Conservation (phyloP, 352 stramenopile species). For the Phytophthora pluvialis region DNA sequence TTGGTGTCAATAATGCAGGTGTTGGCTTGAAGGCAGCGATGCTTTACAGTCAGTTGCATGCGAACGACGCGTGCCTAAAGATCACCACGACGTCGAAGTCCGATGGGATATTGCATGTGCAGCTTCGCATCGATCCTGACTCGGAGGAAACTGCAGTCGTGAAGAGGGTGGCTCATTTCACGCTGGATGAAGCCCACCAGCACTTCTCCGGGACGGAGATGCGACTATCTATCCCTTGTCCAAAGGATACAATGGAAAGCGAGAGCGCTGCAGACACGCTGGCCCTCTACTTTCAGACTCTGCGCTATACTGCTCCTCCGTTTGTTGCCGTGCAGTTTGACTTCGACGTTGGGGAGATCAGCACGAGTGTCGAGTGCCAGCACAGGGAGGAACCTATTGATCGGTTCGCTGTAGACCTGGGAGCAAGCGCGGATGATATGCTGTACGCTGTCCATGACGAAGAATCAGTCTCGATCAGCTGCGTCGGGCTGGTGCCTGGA, state of each 20-base stretch:
- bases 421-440: constrained; percentile 42
- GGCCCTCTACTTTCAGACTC: constrained; percentile 71
- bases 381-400: constrained; percentile 58
- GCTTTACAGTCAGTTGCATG: constrained; percentile 73
- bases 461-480: constrained; percentile 45
- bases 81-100: constrained; percentile 71
- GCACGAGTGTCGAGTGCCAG: constrained; percentile 44
- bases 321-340: constrained; percentile 65
- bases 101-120: constrained; percentile 66
- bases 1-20: constrained; percentile 37
- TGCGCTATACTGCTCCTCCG: constrained; percentile 62
- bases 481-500: constrained; percentile 50
- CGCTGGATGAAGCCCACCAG: constrained; percentile 62
- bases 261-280: constrained; percentile 58
- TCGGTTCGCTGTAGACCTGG: constrained; percentile 61
- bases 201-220: constrained; percentile 85
- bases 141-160: constrained; percentile 68
- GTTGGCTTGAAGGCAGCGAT: constrained; percentile 80
- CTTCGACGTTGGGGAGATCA: constrained; percentile 52
- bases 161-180: constrained; percentile 64
- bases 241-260: constrained; percentile 36
- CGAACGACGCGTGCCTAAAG: constrained; percentile 47
- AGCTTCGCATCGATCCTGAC: constrained; percentile 71
- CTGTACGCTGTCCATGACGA: constrained; percentile 50
- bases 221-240: constrained; percentile 63